Evolutionary conservation across 768 basidiomycete species (phyloP).

Genomic region (Tricholomella constricta): DNA sequence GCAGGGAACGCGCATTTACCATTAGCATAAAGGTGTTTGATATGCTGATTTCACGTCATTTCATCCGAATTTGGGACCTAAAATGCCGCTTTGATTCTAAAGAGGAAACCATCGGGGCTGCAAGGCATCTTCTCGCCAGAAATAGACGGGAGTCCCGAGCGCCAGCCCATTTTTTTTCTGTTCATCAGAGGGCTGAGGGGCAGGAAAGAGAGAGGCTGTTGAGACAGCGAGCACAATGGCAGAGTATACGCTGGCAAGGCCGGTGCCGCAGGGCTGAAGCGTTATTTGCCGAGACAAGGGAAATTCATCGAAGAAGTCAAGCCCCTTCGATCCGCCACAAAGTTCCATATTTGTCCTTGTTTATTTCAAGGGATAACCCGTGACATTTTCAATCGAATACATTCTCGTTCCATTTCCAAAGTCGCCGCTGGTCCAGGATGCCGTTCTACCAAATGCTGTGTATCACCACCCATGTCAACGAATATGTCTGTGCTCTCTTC

Average conservation of each 20-base stretch:
- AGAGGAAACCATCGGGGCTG: slow-evolving; percentile 14
- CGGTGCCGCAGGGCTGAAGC: slow-evolving; percentile 19
- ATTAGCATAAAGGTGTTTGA: slow-evolving; percentile 17
- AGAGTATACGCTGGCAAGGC: slow-evolving; percentile 10
- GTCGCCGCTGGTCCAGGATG: slow-evolving; percentile 45
- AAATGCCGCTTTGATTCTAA: slow-evolving; percentile 13
- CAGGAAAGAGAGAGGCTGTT: slow-evolving; percentile 5
- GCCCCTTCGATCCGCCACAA: background rate
- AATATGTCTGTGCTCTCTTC: slow-evolving; percentile 58
- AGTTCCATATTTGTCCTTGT: background rate
- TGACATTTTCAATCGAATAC: background rate
- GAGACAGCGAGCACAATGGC: slow-evolving; percentile 10
- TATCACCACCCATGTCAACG: slow-evolving; percentile 71
- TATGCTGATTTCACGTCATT: slow-evolving; percentile 23
- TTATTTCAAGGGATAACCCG: background rate
- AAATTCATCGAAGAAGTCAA: slow-evolving; percentile 24
- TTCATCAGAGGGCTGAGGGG: background rate
- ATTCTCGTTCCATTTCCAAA: background rate
- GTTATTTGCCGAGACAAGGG: slow-evolving; percentile 21
- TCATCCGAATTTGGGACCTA: slow-evolving; percentile 7
- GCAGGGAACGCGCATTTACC: slow-evolving; percentile 14
- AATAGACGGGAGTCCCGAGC: background rate
- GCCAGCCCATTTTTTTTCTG: background rate
- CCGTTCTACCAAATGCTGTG: slow-evolving; percentile 89
- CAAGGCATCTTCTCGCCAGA: slow-evolving; percentile 6